phyloP scores from a whole-genome alignment of 2,329 filamentous ascomycete genomes.

The Metarhizium anisopliae region DNA sequence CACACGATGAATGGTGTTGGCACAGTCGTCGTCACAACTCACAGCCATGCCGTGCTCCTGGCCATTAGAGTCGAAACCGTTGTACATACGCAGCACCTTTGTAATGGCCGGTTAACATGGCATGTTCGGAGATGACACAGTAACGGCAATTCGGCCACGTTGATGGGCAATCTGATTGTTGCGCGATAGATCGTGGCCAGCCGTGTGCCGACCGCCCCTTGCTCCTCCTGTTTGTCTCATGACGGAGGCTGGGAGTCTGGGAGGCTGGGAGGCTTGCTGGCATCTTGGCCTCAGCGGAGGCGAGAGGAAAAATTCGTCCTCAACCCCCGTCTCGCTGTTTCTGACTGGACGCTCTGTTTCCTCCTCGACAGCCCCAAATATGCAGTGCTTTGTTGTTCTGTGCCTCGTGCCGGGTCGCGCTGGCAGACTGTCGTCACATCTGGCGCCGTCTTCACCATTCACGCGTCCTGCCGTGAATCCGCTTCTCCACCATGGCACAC shows the following conservation, averaged over 20 bases:
- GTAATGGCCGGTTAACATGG: neutral
- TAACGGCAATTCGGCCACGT: neutral
- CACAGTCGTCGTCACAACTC: neutral
- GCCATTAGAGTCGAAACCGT: neutral
- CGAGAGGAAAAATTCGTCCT: neutral
- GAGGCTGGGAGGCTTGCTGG: neutral
- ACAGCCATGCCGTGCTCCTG: neutral
- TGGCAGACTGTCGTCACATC: conserved; percentile 16
- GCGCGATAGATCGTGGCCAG: neutral
- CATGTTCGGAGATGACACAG: neutral
- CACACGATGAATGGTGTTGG: neutral
- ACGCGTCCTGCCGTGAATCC: conserved; percentile 22
- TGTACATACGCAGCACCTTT: neutral
- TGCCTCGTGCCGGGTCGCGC: conserved; percentile 20
- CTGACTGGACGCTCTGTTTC: neutral
- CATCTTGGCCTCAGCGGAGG: neutral
- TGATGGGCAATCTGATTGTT: neutral
- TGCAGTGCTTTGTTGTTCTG: conserved; percentile 37
- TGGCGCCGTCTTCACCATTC: conserved; percentile 20
- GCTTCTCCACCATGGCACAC: neutral
- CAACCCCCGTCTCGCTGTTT: neutral
- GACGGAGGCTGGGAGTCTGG: neutral
- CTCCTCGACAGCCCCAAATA: conserved; percentile 5
- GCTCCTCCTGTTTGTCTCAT: neutral
- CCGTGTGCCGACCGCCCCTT: neutral